Evolutionary conservation across 2,329 filamentous ascomycete genomes (phyloP).

Genomic region (Penicillium sp.): DNA sequence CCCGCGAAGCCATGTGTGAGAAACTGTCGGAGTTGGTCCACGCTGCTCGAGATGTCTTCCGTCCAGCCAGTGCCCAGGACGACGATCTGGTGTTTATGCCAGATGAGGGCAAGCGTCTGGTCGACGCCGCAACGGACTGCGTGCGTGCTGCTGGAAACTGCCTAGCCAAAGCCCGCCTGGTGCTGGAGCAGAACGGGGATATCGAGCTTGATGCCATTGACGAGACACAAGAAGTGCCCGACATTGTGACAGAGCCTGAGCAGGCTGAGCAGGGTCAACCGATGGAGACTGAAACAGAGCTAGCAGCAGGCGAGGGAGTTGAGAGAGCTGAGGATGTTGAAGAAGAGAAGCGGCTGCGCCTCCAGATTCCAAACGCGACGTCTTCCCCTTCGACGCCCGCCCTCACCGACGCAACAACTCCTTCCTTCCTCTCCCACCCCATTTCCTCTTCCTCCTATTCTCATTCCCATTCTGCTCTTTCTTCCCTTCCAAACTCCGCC

Average conservation of each 20-base stretch:
- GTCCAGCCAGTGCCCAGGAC: slow-evolving; percentile 67
- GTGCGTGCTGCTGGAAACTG: slow-evolving; percentile 91
- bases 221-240: slow-evolving; percentile 29
- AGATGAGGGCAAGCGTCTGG: slow-evolving; percentile 74
- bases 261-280: slow-evolving; percentile 21
- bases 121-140: slow-evolving; percentile 80
- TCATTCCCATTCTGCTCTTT: slow-evolving; percentile 33
- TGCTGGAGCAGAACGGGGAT: slow-evolving; percentile 87
- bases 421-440: slow-evolving; percentile 47
- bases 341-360: slow-evolving; percentile 42
- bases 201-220: slow-evolving; percentile 76
- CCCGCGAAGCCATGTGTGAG: slow-evolving; percentile 77
- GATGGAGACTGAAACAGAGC: background rate
- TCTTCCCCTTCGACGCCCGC: slow-evolving; percentile 40
- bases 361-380: slow-evolving; percentile 46
- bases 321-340: slow-evolving; percentile 4
- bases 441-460: slow-evolving; percentile 29
- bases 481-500: slow-evolving; percentile 32
- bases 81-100: slow-evolving; percentile 79
- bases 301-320: background rate
- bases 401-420: slow-evolving; percentile 43
- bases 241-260: slow-evolving; percentile 22
- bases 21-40: slow-evolving; percentile 79
- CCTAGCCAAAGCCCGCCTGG: slow-evolving; percentile 79
- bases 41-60: slow-evolving; percentile 79